Base-by-base conservation (phyloP, 2,329 filamentous ascomycete genomes). In the Fusarium multiceps region DNA sequence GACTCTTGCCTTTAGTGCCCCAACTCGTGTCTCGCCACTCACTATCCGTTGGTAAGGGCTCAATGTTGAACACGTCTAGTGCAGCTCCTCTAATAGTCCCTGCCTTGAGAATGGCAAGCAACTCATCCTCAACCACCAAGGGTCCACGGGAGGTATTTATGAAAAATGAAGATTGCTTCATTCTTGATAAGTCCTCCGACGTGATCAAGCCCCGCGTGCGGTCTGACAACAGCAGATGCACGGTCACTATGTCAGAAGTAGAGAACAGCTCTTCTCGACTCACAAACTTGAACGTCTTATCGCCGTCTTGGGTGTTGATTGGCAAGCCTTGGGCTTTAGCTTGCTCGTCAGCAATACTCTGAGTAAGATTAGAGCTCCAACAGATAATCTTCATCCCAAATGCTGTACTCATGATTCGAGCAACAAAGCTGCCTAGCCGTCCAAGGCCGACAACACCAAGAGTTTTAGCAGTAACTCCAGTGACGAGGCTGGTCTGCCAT, bases 391-490 rank as follows among this genome's bases (percentile, higher is more conserved):
- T 55, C 53, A 55, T 55, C 8, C n/a, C n/a, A 13, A 55, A 55
- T 1, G 53, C 53, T 16, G 23, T 21, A 12, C 42, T 55, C 53
- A 55, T 55, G 4, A 55, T 48, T 14, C 53, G 30, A 40, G 53
- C 53, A 48, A 55, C 53, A 23, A 42, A 55, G 30, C 53, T 55
- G 6, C 53, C 53, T n/a, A 55, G 42, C 18, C 53, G 53, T n/a
- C 53, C 53, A 7, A 55, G 21, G n/a, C 53, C 53, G 14, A 48
- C 42, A 23, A 55, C 12, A 4, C 53, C 53, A 27, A 55, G 53
- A 2, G 53, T 55, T 23, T 48, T 55, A 3, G 30, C 53, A 40
- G n/a, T 55, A 9, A 55, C 53, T 14, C 53, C 42, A 27, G 53
- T 55, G 14, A 55, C 53, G n/a, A 55, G 30, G 23, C 42, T 55